These are phyloP conservation scores for Mycena sanguinolenta DNA, from an alignment of 768 basidiomycete species.

Conservation along the genomic window DNA sequence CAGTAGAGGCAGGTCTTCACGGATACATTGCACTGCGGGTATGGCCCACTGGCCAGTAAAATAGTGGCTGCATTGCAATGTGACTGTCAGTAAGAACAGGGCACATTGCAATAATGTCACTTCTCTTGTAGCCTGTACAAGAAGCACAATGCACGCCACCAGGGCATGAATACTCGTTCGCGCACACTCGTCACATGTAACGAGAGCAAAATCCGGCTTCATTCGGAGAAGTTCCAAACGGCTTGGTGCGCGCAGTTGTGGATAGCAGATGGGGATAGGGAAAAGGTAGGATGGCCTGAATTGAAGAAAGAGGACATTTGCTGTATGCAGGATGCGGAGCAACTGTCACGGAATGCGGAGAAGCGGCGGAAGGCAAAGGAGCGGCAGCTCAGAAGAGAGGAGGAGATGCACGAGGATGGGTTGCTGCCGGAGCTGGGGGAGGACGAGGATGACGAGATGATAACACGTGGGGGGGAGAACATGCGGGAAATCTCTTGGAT, in stretches of 20 bases:
- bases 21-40: no score
- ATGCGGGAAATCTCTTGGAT: conserved; percentile 13
- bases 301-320: conserved; percentile 9
- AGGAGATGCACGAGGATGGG: no score
- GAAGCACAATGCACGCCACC: no score
- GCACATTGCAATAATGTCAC: no score
- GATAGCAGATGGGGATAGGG: not conserved
- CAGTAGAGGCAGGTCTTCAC: no score
- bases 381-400: no score
- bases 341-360: not conserved
- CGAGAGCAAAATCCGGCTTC: conserved; percentile 26
- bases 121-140: conserved; percentile 1
- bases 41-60: no score
- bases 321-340: conserved; percentile 23
- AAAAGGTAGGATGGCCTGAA: not conserved
- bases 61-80: no score
- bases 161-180: conserved; percentile 26
- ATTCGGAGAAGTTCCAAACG: conserved; percentile 24
- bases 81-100: no score
- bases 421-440: not conserved
- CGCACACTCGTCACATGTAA: conserved; percentile 19
- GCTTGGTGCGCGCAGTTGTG: conserved; percentile 18
- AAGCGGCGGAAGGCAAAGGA: no score
- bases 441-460: not conserved
- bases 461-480: not conserved